Evolutionary conservation across 2,329 filamentous ascomycete species (phyloP).

Genomic region (Teratosphaeria pseudoeucalypti): DNA sequence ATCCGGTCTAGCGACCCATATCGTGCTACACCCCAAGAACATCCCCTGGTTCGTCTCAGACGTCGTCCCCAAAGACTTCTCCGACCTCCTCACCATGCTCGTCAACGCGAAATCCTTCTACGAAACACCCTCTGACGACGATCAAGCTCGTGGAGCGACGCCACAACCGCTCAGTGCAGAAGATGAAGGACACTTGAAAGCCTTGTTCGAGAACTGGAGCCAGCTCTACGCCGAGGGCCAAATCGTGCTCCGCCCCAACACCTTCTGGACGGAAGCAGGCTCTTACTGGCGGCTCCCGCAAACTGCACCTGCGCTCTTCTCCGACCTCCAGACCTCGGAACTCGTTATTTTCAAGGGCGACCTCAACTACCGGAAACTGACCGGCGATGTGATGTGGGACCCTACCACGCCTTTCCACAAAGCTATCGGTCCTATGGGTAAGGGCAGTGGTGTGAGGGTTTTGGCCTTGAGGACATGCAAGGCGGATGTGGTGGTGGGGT

Average conservation of each 20-base stretch:
- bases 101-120: conserved; percentile 70
- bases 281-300: conserved; percentile 80
- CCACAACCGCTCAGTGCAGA: conserved; percentile 53
- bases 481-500: conserved; percentile 85
- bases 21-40: conserved; percentile 85
- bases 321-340: conserved; percentile 73
- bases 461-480: conserved; percentile 90
- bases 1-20: conserved; percentile 69
- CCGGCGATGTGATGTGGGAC: conserved; percentile 80
- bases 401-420: conserved; percentile 75
- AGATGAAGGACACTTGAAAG: conserved; percentile 58
- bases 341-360: conserved; percentile 96
- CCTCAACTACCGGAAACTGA: conserved; percentile 89
- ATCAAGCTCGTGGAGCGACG: conserved; percentile 42
- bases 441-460: conserved; percentile 69
- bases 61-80: conserved; percentile 78
- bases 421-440: conserved; percentile 78
- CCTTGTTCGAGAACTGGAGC: conserved; percentile 76
- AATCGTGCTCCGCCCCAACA: conserved; percentile 70
- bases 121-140: conserved; percentile 59
- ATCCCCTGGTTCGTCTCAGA: conserved; percentile 99
- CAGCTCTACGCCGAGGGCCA: conserved; percentile 71
- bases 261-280: conserved; percentile 82
- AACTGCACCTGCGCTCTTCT: conserved; percentile 54
- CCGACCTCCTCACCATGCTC: conserved; percentile 70